These are phyloP conservation scores for Sporothrix brunneoviolacea DNA, from an alignment of 2,329 filamentous ascomycete genomes.

Conservation along the genomic window DNA sequence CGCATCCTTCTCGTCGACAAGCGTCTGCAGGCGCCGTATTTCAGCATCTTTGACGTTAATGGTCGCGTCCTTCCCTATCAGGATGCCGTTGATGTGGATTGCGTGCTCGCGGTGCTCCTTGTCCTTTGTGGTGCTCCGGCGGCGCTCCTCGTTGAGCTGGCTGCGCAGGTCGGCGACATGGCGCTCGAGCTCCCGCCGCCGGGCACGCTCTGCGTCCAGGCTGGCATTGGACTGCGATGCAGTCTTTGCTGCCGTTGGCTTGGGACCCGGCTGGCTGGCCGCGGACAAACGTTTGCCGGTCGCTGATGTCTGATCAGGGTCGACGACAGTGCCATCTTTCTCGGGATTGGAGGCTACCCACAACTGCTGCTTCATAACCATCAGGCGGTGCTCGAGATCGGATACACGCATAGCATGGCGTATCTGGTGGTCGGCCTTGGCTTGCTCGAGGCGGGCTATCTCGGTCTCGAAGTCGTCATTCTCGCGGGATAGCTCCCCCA, in stretches of 20 bases:
- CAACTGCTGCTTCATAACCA: background rate
- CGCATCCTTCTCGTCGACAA: too few relatives aligned
- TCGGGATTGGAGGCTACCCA: background rate
- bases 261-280: too few relatives aligned
- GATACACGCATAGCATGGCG: background rate
- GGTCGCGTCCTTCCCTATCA: too few relatives aligned
- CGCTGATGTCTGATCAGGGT: background rate
- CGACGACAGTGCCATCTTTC: background rate
- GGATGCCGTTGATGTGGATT: too few relatives aligned
- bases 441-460: background rate
- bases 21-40: too few relatives aligned
- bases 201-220: background rate
- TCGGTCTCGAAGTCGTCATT: background rate
- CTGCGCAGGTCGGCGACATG: conserved; percentile 2
- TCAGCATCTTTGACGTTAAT: too few relatives aligned
- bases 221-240: background rate
- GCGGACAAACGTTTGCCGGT: too few relatives aligned
- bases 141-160: conserved; percentile 6
- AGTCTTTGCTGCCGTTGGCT: too few relatives aligned
- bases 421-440: background rate
- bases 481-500: background rate
- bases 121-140: too few relatives aligned
- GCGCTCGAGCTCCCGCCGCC: conserved; percentile 3
- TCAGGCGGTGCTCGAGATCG: background rate
- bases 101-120: too few relatives aligned